Conservation (phyloP, 2,329 filamentous ascomycete genomes). For the Huntiella omanensis region DNA sequence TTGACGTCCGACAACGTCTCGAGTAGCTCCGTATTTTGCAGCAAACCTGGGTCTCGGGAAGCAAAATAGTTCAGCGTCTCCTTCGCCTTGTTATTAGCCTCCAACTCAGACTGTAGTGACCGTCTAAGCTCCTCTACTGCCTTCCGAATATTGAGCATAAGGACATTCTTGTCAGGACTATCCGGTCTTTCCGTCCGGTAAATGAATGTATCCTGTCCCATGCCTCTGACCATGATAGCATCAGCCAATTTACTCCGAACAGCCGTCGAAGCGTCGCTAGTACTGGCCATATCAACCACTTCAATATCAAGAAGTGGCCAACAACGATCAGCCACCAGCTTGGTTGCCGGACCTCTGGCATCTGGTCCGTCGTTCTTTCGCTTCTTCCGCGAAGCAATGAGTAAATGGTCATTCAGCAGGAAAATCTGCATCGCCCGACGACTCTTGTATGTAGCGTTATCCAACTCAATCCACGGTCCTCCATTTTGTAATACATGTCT, state of each 20-base stretch:
- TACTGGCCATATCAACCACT: constrained; percentile 68
- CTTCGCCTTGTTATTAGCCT: constrained; percentile 65
- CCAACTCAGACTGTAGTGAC: constrained; percentile 66
- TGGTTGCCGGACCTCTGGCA: constrained; percentile 38
- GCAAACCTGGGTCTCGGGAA: constrained; percentile 53
- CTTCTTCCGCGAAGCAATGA: constrained; percentile 85
- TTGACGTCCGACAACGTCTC: constrained; percentile 62
- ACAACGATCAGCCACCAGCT: constrained; percentile 82
- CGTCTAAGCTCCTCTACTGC: constrained; percentile 83
- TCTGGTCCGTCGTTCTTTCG: constrained; percentile 55
- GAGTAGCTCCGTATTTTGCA: constrained; percentile 63
- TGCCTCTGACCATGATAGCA: constrained; percentile 73
- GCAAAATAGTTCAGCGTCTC: constrained; percentile 79
- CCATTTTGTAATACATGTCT: constrained; percentile 89
- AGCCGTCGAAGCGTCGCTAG: constrained; percentile 31
- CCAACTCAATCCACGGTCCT: constrained; percentile 84
- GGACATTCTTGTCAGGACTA: constrained; percentile 54
- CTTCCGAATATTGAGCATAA: constrained; percentile 82
- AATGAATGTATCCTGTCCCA: constrained; percentile 80
- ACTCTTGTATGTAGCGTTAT: constrained; percentile 94
- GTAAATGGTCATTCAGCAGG: constrained; percentile 79
- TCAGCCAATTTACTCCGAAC: constrained; percentile 50
- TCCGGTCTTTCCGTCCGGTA: constrained; percentile 78
- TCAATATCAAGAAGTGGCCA: constrained; percentile 89
- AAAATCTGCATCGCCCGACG: constrained; percentile 78